These are phyloP conservation scores for Trametes cingulata DNA, from an alignment of 768 basidiomycete species.

Conservation along the genomic window DNA sequence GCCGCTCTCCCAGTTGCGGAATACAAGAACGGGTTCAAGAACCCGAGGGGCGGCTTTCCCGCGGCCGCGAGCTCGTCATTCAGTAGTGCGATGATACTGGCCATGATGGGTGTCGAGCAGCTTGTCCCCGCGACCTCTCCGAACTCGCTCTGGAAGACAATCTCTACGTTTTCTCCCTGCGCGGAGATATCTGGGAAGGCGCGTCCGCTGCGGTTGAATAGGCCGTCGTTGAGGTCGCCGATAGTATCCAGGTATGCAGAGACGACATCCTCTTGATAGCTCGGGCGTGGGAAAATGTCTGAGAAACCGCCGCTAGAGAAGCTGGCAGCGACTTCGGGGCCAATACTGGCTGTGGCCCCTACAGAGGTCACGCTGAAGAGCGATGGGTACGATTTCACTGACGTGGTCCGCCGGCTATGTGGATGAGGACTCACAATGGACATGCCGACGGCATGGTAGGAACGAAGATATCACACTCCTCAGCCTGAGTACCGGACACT, in stretches of 20 bases:
- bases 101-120: constrained; percentile 36
- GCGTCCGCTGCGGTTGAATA: constrained; percentile 39
- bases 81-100: constrained; percentile 35
- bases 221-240: constrained; percentile 30
- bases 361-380: constrained; percentile 36
- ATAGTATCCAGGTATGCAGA: constrained; percentile 35
- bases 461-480: constrained; percentile 32
- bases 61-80: constrained; percentile 33
- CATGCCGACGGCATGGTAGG: constrained; percentile 38
- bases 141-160: constrained; percentile 22
- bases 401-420: neutral
- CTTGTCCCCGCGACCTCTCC: constrained; percentile 34
- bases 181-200: constrained; percentile 51
- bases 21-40: constrained; percentile 40
- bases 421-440: constrained; percentile 30
- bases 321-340: constrained; percentile 32
- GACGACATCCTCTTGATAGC: constrained; percentile 42
- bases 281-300: constrained; percentile 32
- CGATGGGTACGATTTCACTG: neutral
- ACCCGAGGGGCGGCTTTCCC: constrained; percentile 33
- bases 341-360: constrained; percentile 33
- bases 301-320: constrained; percentile 40
- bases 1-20: constrained; percentile 20
- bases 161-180: constrained; percentile 33
- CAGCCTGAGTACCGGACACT: constrained; percentile 29